Evolutionary conservation across 2,329 filamentous ascomycete genomes (phyloP).

Genomic region (Aspergillus sergii): DNA sequence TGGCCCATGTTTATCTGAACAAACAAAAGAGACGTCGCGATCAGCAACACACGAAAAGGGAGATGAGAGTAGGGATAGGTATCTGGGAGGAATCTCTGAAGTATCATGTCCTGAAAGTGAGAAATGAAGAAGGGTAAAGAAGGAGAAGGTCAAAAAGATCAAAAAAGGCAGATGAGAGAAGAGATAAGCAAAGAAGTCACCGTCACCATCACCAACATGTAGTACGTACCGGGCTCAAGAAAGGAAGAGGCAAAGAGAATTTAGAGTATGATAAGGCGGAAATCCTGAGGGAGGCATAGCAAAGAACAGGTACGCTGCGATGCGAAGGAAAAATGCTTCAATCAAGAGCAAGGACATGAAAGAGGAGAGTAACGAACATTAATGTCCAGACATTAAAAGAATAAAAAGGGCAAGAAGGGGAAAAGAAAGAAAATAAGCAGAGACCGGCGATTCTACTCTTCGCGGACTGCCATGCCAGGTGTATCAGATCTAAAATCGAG

Average conservation of each 20-base stretch:
- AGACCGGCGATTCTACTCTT: constrained; percentile 37
- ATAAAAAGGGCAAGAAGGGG: constrained; percentile 18
- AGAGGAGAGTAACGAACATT: constrained; percentile 12
- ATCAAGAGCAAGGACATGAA: constrained; percentile 10
- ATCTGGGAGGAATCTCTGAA: constrained; percentile 4
- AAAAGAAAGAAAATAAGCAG: constrained; percentile 20
- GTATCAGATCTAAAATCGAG: constrained; percentile 44
- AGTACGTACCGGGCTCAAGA: neutral
- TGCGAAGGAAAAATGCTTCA: constrained; percentile 13
- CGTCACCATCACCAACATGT: neutral
- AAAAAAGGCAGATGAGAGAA: constrained; percentile 4
- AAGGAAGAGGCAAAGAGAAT: constrained; percentile 5
- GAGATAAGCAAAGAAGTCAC: neutral
- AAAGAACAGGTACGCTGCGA: constrained; percentile 12
- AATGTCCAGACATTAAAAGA: constrained; percentile 31
- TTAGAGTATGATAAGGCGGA: constrained; percentile 1
- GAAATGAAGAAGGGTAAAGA: constrained; percentile 8
- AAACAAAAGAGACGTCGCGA: constrained; percentile 11
- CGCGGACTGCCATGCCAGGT: constrained; percentile 32
- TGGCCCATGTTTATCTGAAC: constrained; percentile 1
- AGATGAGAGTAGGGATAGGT: constrained; percentile 8
- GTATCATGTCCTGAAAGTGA: constrained; percentile 8
- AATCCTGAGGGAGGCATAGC: constrained; percentile 5
- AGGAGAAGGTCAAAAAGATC: neutral
- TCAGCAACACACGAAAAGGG: constrained; percentile 2